Evolutionary conservation across 2,329 filamentous ascomycete species (phyloP).

Genomic region (Cladosporium oxysporum): DNA sequence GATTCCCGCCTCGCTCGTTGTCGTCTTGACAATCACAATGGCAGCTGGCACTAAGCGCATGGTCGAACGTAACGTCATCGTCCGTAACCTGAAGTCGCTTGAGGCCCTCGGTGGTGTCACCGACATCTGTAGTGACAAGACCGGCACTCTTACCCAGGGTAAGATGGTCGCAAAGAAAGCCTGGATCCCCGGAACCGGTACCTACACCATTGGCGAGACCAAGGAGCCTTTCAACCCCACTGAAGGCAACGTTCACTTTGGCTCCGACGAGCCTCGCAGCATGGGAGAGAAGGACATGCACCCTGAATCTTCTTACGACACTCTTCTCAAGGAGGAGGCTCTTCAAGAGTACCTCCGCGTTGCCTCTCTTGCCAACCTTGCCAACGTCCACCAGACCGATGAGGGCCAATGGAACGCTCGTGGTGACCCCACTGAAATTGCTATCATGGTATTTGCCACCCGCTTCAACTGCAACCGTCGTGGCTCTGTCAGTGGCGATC

Average conservation of each 20-base stretch:
- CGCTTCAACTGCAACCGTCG: slow-evolving; percentile 53
- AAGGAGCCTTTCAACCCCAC: slow-evolving; percentile 61
- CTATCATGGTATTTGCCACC: slow-evolving; percentile 72
- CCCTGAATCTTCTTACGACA: slow-evolving; percentile 20
- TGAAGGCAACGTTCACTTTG: slow-evolving; percentile 58
- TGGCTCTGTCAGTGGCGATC: slow-evolving; percentile 46
- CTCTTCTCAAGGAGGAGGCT: slow-evolving; percentile 26
- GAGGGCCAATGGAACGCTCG: slow-evolving; percentile 63
- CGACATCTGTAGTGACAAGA: slow-evolving; percentile 71
- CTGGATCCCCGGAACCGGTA: slow-evolving; percentile 63
- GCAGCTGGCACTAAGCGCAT: slow-evolving; percentile 64
- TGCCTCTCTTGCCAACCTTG: slow-evolving; percentile 66
- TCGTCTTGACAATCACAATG: slow-evolving; percentile 43
- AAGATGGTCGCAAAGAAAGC: slow-evolving; percentile 65
- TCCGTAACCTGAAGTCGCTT: slow-evolving; percentile 65
- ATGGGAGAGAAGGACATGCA: slow-evolving; percentile 21
- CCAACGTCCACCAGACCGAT: slow-evolving; percentile 59
- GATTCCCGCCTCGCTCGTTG: slow-evolving; percentile 57
- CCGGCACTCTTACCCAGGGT: slow-evolving; percentile 58
- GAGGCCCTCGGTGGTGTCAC: slow-evolving; percentile 66
- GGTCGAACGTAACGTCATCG: slow-evolving; percentile 65
- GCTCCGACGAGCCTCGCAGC: slow-evolving; percentile 21
- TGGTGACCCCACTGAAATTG: slow-evolving; percentile 71
- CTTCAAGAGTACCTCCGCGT: slow-evolving; percentile 59
- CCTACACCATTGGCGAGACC: slow-evolving; percentile 60